Conservation (phyloP, 148 eudicot species). For the Rheum nobile region DNA sequence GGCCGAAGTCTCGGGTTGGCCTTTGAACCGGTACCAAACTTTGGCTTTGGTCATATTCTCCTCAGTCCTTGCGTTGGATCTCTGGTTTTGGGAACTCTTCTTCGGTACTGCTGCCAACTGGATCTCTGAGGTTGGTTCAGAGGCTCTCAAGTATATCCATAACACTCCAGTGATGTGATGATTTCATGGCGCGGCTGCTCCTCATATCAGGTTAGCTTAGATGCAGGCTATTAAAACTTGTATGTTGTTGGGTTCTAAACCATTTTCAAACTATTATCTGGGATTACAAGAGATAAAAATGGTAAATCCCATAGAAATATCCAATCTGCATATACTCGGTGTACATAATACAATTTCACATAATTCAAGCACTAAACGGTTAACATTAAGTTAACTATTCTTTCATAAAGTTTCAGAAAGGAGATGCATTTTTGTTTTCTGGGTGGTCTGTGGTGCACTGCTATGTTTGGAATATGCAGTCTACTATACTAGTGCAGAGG, state of each 20-base stretch:
- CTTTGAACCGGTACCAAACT: conserved; percentile 76
- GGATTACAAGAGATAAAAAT: neutral
- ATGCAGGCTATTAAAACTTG: neutral
- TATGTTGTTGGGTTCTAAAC: neutral
- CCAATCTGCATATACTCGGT: neutral
- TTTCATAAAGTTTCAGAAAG: neutral
- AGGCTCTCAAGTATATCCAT: conserved; percentile 30
- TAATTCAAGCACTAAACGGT: neutral
- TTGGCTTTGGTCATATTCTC: conserved; percentile 66
- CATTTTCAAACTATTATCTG: neutral
- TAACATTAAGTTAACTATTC: conserved; percentile 1
- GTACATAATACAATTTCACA: conserved; percentile 2
- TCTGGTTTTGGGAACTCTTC: conserved; percentile 87
- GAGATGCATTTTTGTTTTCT: neutral
- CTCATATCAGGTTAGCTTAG: conserved; percentile 3
- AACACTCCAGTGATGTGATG: conserved; percentile 20
- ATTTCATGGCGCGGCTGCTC: neutral
- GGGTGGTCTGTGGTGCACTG: neutral
- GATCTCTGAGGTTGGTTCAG: conserved; percentile 45
- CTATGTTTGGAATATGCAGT: too few species aligned
- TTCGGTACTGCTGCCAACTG: conserved; percentile 55
- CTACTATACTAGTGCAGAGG: too few species aligned
- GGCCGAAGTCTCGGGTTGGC: conserved; percentile 79
- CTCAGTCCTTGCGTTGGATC: conserved; percentile 80
- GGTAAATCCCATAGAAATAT: neutral